Evolutionary conservation across 1,284 basidiomycete species (phyloP), one percentile per base, ranked within the genome.

Genomic region (Polyporus tsugae): DNA sequence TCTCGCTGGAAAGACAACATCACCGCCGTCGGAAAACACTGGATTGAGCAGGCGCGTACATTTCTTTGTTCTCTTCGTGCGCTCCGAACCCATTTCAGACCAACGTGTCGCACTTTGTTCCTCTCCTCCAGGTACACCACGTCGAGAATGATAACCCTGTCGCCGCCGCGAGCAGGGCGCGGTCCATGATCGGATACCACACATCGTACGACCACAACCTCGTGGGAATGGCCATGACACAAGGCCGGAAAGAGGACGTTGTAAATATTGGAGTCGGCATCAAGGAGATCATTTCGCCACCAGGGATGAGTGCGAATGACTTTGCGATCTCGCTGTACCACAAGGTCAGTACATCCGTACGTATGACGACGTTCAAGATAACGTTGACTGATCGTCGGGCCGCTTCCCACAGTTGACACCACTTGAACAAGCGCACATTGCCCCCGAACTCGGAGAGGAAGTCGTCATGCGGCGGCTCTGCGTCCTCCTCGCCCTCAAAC

Each of bases 201-300:
- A 87, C 92, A 52, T 83, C 89, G 3, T 89, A 85, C 74, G 87
- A 90, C 69, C 86, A 86, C 70, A 91, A 89, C 13, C 78, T 93
- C 13, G 87, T 91, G 65, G 91, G 90, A 19, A 92, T 94, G 90
- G 90, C 91, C 53, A 94, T 93, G 87, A 91, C 91, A 2, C 92
- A 94, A 74, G 92, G 92, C 6, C 84, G 85, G 7, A 88, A 89
- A 69, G 85, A 87, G 61, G 89, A 91, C 68, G 92, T 94, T 52
- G 83, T 92, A 73, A 92, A 93, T 78, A 89, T 94, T 72, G 93
- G 92, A 3, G 81, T 94, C 25, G 91, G 90, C 4, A 85, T 93
- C 74, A 90, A 91, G 74, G 87, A 89, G 65, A 81, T 92, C 61
- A 85, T 89, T 4, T 86, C 88, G 70, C 89, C 90, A 0, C 82